Evolutionary conservation across 225 moss, liverwort and hornwort genomes (phyloP).

Genomic region (Pleurozium schreberi): DNA sequence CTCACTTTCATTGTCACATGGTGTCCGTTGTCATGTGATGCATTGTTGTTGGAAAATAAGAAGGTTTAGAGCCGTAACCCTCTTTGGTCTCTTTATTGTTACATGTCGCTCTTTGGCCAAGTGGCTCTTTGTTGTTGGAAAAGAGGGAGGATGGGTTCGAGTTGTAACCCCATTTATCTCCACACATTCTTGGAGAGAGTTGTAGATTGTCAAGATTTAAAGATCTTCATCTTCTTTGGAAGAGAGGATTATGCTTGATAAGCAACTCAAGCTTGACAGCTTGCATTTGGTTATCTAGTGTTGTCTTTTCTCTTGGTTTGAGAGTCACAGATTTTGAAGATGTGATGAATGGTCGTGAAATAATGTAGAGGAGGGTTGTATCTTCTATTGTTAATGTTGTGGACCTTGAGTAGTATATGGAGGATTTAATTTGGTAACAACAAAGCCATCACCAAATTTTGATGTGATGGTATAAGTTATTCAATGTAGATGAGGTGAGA

Average conservation of each 20-base stretch:
- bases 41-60: background rate
- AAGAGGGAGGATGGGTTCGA: background rate
- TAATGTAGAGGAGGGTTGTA: background rate
- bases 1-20: background rate
- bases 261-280: rapidly evolving
- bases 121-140: background rate
- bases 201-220: background rate
- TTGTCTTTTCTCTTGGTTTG: background rate
- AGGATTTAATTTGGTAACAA: background rate
- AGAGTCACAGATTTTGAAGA: background rate
- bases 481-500: too few relatives aligned
- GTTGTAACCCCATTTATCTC: background rate
- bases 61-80: background rate
- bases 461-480: background rate
- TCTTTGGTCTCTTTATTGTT: too few relatives aligned
- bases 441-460: background rate
- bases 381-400: background rate
- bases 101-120: background rate
- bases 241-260: background rate
- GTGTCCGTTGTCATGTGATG: background rate
- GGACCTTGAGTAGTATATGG: background rate
- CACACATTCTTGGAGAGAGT: background rate
- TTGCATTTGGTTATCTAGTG: too few relatives aligned
- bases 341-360: too few relatives aligned
- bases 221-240: background rate